Conservation (phyloP, 768 basidiomycete species). For the Russula sp. region DNA sequence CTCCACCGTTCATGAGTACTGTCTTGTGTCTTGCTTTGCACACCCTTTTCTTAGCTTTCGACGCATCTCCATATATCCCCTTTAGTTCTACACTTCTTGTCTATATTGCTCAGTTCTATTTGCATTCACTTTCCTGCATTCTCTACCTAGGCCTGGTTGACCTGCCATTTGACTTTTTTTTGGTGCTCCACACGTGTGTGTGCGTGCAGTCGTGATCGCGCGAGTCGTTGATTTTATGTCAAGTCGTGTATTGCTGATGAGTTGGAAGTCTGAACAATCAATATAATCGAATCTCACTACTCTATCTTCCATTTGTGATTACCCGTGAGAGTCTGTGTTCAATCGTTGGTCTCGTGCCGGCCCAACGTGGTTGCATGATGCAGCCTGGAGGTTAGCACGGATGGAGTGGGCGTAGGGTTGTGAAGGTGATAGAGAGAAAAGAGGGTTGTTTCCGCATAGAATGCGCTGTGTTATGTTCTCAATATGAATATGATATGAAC, state of each 20-base stretch:
- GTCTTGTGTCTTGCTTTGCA: not conserved
- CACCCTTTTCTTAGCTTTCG: not conserved
- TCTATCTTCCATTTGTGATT: not conserved
- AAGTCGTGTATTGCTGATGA: constrained; percentile 5
- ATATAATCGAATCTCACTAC: not conserved
- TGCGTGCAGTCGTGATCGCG: constrained; percentile 4
- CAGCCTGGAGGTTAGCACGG: constrained; percentile 8
- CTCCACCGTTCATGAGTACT: constrained; percentile 6
- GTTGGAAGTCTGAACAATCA: not conserved
- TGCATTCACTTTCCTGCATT: not conserved
- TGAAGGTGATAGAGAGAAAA: constrained; percentile 17
- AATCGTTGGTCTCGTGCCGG: not conserved
- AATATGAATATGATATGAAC: not conserved
- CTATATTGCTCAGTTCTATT: not conserved
- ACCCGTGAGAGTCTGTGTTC: not conserved
- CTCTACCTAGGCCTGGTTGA: not conserved
- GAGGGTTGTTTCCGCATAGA: constrained; percentile 13
- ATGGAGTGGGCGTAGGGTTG: constrained; percentile 18
- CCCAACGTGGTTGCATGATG: not conserved
- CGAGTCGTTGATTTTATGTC: constrained; percentile 1
- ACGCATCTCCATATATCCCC: not conserved
- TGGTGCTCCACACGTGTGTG: constrained; percentile 13
- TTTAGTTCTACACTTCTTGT: not conserved
- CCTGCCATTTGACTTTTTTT: constrained; percentile 3
- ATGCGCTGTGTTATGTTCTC: not conserved